Evolutionary conservation across 2,329 filamentous ascomycete genomes (phyloP).

Genomic region (Aspergillus quadricinctus): DNA sequence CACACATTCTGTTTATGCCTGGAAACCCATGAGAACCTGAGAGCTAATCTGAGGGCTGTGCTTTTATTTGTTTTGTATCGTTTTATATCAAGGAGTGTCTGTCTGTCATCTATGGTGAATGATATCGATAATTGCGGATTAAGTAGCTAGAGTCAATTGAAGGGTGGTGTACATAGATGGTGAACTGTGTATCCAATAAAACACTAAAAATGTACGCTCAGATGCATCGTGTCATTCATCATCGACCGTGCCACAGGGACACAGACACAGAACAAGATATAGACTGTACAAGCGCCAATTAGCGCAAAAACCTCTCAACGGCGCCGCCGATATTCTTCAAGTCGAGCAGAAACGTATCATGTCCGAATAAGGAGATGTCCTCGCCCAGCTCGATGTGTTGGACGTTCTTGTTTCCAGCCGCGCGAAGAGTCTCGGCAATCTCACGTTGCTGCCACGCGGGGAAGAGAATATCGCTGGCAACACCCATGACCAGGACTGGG

Average conservation of each 20-base stretch:
- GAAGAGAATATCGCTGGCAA: conserved; percentile 93
- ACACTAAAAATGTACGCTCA: background rate
- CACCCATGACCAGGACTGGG: conserved; percentile 83
- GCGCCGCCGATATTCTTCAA: conserved; percentile 86
- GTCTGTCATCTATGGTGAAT: background rate
- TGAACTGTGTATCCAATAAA: background rate
- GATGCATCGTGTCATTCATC: conserved; percentile 9
- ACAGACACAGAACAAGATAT: background rate
- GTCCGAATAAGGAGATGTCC: conserved; percentile 90
- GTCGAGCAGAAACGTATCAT: conserved; percentile 93
- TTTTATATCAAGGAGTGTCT: background rate
- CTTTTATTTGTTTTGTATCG: background rate
- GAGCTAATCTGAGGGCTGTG: conserved; percentile 43
- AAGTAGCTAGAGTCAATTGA: background rate
- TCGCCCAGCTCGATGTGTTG: conserved; percentile 88
- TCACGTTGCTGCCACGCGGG: conserved; percentile 98
- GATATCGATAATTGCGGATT: background rate
- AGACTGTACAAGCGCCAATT: conserved; percentile 11
- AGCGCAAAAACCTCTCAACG: conserved; percentile 72
- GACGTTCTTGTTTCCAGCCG: conserved; percentile 73
- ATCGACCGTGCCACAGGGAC: background rate
- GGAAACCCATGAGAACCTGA: conserved; percentile 44
- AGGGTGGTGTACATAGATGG: background rate
- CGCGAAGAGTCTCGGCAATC: conserved; percentile 76
- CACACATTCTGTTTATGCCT: conserved; percentile 19